phyloP scores from a whole-genome alignment of 768 basidiomycete genomes.

The Serendipita vermifera region DNA sequence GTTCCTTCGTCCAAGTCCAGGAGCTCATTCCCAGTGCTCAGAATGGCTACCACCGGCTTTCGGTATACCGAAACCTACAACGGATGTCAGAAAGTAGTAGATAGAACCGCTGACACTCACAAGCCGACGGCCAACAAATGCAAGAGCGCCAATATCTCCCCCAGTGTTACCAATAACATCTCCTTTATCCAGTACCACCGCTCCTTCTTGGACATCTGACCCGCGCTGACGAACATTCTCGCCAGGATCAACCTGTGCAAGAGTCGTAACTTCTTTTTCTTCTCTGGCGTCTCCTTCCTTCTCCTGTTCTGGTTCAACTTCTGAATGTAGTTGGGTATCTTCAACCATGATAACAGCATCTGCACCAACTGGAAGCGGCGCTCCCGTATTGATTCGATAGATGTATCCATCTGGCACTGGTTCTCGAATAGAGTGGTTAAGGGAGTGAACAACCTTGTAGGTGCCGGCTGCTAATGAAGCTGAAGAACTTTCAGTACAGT shows the following conservation, averaged over 20 bases:
- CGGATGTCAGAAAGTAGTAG: no score
- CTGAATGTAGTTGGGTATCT: constrained; percentile 71
- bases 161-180: constrained; percentile 51
- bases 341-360: constrained; percentile 89
- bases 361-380: constrained; percentile 57
- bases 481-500: constrained; percentile 21
- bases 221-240: constrained; percentile 68
- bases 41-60: constrained; percentile 63
- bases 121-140: constrained; percentile 71
- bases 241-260: constrained; percentile 43
- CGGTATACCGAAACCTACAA: constrained; percentile 58
- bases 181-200: constrained; percentile 49
- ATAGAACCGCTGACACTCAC: no score
- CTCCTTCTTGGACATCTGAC: constrained; percentile 57
- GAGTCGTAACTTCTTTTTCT: constrained; percentile 56
- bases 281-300: constrained; percentile 34
- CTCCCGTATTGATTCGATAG: constrained; percentile 79
- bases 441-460: constrained; percentile 54
- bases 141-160: constrained; percentile 72
- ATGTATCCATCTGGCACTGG: constrained; percentile 37
- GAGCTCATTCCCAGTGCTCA: constrained; percentile 82
- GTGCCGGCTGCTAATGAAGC: constrained; percentile 51
- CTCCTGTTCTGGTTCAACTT: constrained; percentile 37
- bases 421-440: constrained; percentile 24
- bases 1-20: constrained; percentile 34